Evolutionary conservation across 805 yeast genomes (phyloP).

Genomic region (Yamadazyma sp.): DNA sequence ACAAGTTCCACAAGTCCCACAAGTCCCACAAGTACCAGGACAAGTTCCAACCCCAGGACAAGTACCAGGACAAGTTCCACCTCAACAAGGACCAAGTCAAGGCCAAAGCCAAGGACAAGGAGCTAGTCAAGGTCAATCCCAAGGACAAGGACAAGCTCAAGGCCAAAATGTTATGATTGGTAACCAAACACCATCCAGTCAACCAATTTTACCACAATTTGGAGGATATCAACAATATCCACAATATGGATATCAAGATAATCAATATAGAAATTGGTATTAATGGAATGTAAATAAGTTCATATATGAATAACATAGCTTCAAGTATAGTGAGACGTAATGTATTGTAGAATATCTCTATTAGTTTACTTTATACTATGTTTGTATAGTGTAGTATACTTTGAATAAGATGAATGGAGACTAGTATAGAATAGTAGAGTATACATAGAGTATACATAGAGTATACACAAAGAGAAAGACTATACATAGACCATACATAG

Average conservation of each 20-base stretch:
- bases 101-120: constrained; percentile 15
- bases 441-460: too few species aligned
- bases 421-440: too few species aligned
- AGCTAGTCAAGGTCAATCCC: constrained; percentile 7
- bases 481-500: too few species aligned
- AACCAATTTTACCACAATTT: constrained; percentile 40
- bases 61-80: constrained; percentile 15
- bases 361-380: too few species aligned
- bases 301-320: too few species aligned
- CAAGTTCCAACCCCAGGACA: constrained; percentile 7
- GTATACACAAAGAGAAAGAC: too few species aligned
- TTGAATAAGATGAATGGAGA: too few species aligned
- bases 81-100: constrained; percentile 16
- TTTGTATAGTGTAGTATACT: too few species aligned
- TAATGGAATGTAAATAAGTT: constrained; percentile 14
- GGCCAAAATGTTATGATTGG: constrained; percentile 22
- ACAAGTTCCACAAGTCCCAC: constrained; percentile 19
- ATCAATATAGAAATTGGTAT: constrained; percentile 46
- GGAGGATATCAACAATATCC: constrained; percentile 48
- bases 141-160: constrained; percentile 17
- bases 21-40: constrained; percentile 3
- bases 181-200: constrained; percentile 23
- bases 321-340: too few species aligned
- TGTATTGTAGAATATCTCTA: too few species aligned
- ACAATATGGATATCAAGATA: constrained; percentile 44